Evolutionary conservation across 2,329 filamentous ascomycete species (phyloP), one percentile per base, ranked within the genome.

Genomic region (Alternaria infectoria): DNA sequence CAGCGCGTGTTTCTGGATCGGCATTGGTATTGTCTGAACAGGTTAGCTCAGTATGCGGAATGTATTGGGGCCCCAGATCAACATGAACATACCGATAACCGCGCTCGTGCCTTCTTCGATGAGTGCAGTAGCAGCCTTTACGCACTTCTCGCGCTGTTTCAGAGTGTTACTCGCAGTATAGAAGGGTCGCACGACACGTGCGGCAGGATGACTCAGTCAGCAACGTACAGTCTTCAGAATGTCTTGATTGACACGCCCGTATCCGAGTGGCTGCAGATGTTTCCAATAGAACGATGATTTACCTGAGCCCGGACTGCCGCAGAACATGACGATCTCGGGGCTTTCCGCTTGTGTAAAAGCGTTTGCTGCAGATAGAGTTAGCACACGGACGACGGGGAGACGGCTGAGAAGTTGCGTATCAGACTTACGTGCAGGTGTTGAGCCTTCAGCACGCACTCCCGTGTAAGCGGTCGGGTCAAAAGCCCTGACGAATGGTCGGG

Each of bases 261-360:
- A 98, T 4, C 90, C 91, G 26, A 96, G 81, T 23, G 91, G 91
- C 76, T 93, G 85, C 36, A 98, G 83, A 67, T 91, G 83, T 65
- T 86, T 89, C 88, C 90, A 93, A 81, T 91, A 97, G 74, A 96
- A 97, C 0, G 93, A 95, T 43, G 93, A 97, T 80, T 99, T 98
- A 17, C 96, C 96, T 3, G 93, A 89, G 1, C 92, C 94, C 0
- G 96, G 96, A 51, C 92, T 93, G 2, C 96, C 96, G 74, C 92
- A 95, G 77, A 97, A 93, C 8, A 98, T 80, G 23, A 98, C 87
- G 13, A 98, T 83, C 59, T 97, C 94, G 67, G 89, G 79, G 6
- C 86, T 78, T 72, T 90, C 88, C 55, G 84, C 86, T 81, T 90
- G 93, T 50, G 86, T 83, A 67, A 87, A 83, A 7, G 76, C 72